Evolutionary conservation across 345 rosid species (phyloP).

Genomic region (Rhodamnia argentea): DNA sequence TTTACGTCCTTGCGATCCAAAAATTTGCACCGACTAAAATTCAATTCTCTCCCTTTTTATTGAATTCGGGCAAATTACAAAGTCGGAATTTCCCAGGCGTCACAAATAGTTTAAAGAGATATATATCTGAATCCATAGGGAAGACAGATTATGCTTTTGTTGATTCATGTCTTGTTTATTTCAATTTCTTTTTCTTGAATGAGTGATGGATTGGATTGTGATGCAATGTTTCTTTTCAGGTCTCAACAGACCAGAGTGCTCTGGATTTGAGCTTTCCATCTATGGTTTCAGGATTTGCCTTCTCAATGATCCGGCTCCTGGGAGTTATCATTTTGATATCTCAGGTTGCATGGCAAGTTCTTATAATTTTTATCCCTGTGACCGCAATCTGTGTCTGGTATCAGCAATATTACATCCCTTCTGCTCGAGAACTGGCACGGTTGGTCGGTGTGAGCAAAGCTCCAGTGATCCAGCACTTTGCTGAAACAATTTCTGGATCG

Average conservation of each 20-base stretch:
- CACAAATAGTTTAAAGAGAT: background rate
- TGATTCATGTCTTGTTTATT: background rate
- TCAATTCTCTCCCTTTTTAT: too few relatives aligned
- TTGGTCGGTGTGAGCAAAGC: constrained; percentile 63
- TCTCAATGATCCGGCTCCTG: constrained; percentile 37
- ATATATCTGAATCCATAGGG: background rate
- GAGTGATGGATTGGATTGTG: background rate
- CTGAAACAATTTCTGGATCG: constrained; percentile 72
- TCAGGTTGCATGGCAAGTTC: constrained; percentile 78
- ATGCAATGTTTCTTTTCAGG: constrained; percentile 20
- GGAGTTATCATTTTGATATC: constrained; percentile 59
- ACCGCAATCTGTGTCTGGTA: constrained; percentile 58
- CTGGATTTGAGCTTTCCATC: constrained; percentile 43
- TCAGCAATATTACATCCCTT: constrained; percentile 67
- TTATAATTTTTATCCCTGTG: constrained; percentile 59
- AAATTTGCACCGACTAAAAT: too few relatives aligned
- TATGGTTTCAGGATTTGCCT: constrained; percentile 35
- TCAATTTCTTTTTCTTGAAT: background rate
- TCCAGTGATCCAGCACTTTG: constrained; percentile 65
- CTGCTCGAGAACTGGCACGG: constrained; percentile 68
- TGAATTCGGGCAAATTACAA: too few relatives aligned
- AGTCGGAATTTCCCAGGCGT: too few relatives aligned
- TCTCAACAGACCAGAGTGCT: constrained; percentile 71
- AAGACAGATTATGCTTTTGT: background rate
- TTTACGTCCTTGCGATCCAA: too few relatives aligned